Evolutionary conservation across 768 basidiomycete genomes (phyloP), one percentile per base, ranked within the genome.

Genomic region (Mycena albidolilacea): DNA sequence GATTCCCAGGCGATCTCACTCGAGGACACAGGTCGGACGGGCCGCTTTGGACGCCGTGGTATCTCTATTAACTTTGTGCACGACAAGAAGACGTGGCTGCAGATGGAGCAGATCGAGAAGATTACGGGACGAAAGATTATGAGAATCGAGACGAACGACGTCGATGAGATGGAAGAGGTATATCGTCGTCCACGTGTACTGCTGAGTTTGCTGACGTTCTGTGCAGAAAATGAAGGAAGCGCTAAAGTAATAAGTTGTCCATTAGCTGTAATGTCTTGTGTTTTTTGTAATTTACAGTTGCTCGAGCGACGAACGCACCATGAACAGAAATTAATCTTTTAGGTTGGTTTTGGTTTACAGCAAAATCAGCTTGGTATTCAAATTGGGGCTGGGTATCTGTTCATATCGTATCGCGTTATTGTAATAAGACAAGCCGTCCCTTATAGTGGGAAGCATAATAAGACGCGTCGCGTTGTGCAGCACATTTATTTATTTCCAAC

Each of bases 51-150:
- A 67, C 92, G 98, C 57, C 96, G 95, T 82, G 98, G 98, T 6
- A 95, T 98, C 65, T 97, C 97, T 43, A 95, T 99, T 80, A 98
- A 98, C 82, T 99, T 99, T 79, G 97, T 98, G 15, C 96, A 98
- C 81, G 93, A 99, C 84, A 87, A 91, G 80, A 86, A 86, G 81
- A 96, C 97, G 7, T 97, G 94, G 92, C 69, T 88, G 78, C 94
- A 97, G 80, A 97, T 99, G 92, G 89, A 97, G 77, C 87, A 89
- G 78, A 98, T 99, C 71, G 94, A 97, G 84, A 87, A 92, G 77
- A 89, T 88, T 0, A 89, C 96, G 3, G 91, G 92, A 15, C 91
- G 88, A 82, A 87, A 89, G 78, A 98, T 99, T 72, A 90, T 91
- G 75, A 88, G 93, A 60, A 95, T 99, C 77, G 92, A 95, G 81